phyloP scores from a whole-genome alignment of 768 basidiomycete species.

The Suillus plorans region DNA sequence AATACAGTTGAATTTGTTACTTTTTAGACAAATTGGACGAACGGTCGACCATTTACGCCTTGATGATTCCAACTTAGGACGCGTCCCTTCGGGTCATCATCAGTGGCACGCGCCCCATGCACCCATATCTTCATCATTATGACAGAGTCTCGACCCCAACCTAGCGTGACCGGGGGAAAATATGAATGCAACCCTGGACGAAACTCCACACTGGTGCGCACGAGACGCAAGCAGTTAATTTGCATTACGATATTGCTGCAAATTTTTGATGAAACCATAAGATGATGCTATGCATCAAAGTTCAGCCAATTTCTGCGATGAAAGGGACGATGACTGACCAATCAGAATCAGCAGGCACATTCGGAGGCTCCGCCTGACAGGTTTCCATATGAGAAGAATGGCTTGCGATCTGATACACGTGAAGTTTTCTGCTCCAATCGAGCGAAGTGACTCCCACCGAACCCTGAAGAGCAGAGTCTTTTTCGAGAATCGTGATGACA shows the following conservation, averaged over 20 bases:
- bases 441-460: background rate
- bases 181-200: background rate
- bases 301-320: background rate
- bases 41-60: background rate
- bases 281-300: background rate
- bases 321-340: background rate
- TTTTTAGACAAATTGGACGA: background rate
- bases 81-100: background rate
- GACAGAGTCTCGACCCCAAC: background rate
- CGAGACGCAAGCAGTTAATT: background rate
- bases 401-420: background rate
- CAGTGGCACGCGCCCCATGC: background rate
- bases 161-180: background rate
- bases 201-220: background rate
- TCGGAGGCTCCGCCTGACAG: background rate
- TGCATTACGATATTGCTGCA: background rate
- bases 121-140: background rate
- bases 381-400: background rate
- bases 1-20: background rate
- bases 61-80: background rate
- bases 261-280: background rate
- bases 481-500: background rate
- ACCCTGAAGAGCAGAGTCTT: background rate
- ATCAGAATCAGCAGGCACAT: background rate
- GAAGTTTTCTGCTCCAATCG: background rate